Evolutionary conservation across 23 red algal genomes (phyloP).

Genomic region (Rhodosorus marinus): DNA sequence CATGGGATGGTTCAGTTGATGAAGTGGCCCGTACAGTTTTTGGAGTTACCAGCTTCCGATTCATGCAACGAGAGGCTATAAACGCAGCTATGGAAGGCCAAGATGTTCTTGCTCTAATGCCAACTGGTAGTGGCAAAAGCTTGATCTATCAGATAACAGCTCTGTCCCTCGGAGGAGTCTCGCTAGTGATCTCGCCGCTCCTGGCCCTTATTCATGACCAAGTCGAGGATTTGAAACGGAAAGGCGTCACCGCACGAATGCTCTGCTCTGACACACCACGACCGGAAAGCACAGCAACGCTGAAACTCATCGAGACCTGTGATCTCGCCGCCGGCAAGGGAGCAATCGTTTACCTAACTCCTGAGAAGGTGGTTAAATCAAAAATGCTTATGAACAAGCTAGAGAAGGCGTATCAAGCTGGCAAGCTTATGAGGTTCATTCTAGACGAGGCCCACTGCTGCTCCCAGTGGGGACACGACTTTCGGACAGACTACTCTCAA

Average conservation of each 20-base stretch:
- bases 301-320: conserved; percentile 7
- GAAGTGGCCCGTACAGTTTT: too few species aligned
- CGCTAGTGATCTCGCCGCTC: conserved; percentile 73
- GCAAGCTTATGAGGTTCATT: conserved; percentile 28
- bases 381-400: conserved; percentile 25
- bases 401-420: conserved; percentile 8
- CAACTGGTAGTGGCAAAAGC: conserved; percentile 90
- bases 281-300: not conserved
- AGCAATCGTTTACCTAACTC: conserved; percentile 67
- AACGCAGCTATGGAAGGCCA: conserved; percentile 46
- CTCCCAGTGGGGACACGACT: conserved; percentile 79
- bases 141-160: conserved; percentile 72
- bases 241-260: conserved; percentile 13
- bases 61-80: conserved; percentile 42
- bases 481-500: conserved; percentile 72
- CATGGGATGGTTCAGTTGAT: too few species aligned
- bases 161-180: conserved; percentile 40
- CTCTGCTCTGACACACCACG: conserved; percentile 14
- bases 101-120: conserved; percentile 65
- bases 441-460: conserved; percentile 90
- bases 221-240: conserved; percentile 6
- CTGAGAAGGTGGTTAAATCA: conserved; percentile 56
- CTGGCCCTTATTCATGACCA: conserved; percentile 86
- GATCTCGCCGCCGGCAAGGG: conserved; percentile 5
- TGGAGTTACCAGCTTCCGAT: conserved; percentile 32